phyloP scores from a whole-genome alignment of 108 stramenopile species.

The Nitzschia palea region DNA sequence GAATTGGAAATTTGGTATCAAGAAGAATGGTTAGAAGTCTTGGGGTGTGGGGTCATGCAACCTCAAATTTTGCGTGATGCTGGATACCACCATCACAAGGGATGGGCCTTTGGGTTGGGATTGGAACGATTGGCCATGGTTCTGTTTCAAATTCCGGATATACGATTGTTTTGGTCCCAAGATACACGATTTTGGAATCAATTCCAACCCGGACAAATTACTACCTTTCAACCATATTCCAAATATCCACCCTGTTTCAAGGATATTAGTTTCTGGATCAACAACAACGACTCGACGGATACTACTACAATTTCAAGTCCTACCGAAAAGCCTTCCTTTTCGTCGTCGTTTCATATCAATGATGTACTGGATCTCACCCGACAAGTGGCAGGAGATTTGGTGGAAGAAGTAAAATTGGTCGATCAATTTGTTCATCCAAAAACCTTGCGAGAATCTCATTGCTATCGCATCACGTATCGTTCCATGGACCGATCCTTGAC shows the following conservation, averaged over 20 bases:
- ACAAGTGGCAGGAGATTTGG: conserved; percentile 91
- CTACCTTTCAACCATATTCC: conserved; percentile 86
- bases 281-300: not conserved
- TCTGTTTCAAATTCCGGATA: conserved; percentile 94
- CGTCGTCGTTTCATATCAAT: conserved; percentile 88
- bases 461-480: conserved; percentile 93
- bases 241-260: conserved; percentile 95
- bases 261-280: conserved; percentile 92
- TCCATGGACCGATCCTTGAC: conserved; percentile 96
- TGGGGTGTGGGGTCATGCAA: conserved; percentile 95
- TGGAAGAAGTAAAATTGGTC: conserved; percentile 86
- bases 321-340: not conserved
- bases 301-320: too few relatives aligned
- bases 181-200: conserved; percentile 90
- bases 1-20: conserved; percentile 93
- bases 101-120: conserved; percentile 97
- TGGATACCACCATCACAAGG: conserved; percentile 30
- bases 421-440: conserved; percentile 95
- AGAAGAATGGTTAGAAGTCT: conserved; percentile 96
- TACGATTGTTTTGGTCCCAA: conserved; percentile 95
- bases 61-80: conserved; percentile 52
- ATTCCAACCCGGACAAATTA: conserved; percentile 75
- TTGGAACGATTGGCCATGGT: conserved; percentile 98
- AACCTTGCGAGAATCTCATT: conserved; percentile 72
- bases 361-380: conserved; percentile 91